These are phyloP conservation scores for Hypholoma fasciculare DNA, from an alignment of 768 basidiomycete species.

Conservation along the genomic window DNA sequence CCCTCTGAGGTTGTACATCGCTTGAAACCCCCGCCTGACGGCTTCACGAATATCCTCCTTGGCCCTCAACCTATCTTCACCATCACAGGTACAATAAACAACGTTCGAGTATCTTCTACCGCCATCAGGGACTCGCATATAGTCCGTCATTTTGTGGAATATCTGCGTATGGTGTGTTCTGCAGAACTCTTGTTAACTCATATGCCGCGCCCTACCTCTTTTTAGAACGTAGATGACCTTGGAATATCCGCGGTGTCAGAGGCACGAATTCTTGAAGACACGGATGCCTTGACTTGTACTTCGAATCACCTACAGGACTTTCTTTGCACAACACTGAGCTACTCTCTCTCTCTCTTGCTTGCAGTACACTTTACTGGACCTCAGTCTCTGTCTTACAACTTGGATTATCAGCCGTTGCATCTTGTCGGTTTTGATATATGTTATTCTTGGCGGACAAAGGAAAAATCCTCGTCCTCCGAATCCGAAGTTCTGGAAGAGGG, in stretches of 20 bases:
- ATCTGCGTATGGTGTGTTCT: constrained; percentile 46
- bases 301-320: background rate
- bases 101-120: constrained; percentile 34
- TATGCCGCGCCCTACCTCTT: constrained; percentile 7
- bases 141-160: constrained; percentile 46
- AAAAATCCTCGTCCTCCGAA: background rate
- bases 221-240: constrained; percentile 59
- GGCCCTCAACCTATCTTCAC: constrained; percentile 51
- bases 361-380: constrained; percentile 42
- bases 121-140: constrained; percentile 52
- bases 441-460: constrained; percentile 24
- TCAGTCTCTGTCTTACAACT: constrained; percentile 27
- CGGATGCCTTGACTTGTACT: constrained; percentile 36
- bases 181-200: background rate
- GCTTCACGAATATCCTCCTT: constrained; percentile 46
- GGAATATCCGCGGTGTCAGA: constrained; percentile 61
- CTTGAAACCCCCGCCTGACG: constrained; percentile 36
- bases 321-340: background rate
- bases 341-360: background rate
- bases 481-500: background rate
- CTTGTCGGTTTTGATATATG: constrained; percentile 22
- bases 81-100: constrained; percentile 55
- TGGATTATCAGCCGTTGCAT: constrained; percentile 5
- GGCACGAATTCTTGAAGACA: constrained; percentile 42
- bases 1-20: constrained; percentile 25